These are phyloP conservation scores for Mucor circinelloides DNA, from an alignment of 371 early-diverging fungal species.

Conservation along the genomic window DNA sequence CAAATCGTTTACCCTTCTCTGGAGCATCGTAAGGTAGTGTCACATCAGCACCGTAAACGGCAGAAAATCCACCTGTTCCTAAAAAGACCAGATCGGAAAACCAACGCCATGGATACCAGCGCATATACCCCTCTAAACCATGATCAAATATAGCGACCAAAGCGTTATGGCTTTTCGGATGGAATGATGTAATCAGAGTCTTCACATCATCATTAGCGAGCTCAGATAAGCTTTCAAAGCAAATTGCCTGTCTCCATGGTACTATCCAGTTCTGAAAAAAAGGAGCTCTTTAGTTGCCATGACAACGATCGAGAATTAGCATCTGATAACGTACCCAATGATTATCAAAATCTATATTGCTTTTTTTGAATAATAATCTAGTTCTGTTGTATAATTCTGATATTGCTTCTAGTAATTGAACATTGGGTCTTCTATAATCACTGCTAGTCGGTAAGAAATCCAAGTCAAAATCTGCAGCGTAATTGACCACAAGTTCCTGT, in stretches of 20 bases:
- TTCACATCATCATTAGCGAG: conserved; percentile 24
- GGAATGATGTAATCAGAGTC: conserved; percentile 27
- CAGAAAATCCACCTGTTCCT: conserved; percentile 46
- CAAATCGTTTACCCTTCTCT: conserved; percentile 23
- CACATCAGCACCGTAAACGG: conserved; percentile 36
- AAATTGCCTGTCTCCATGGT: conserved; percentile 43
- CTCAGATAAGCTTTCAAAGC: conserved; percentile 33
- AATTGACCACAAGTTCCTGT: conserved; percentile 20
- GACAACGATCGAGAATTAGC: background rate
- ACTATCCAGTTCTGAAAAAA: conserved; percentile 29
- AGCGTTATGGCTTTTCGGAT: conserved; percentile 33
- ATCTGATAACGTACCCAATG: conserved; percentile 36
- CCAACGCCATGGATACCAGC: conserved; percentile 48
- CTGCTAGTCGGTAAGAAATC: conserved; percentile 13
- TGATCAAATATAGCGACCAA: conserved; percentile 32
- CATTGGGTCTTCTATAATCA: background rate
- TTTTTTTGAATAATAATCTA: conserved; percentile 17
- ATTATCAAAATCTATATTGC: conserved; percentile 34
- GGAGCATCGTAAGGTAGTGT: conserved; percentile 36
- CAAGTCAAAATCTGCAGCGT: conserved; percentile 35
- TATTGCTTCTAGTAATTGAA: conserved; percentile 21
- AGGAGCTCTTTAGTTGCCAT: background rate
- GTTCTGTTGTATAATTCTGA: conserved; percentile 31
- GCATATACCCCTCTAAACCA: conserved; percentile 38
- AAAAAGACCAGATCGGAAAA: conserved; percentile 46